Base-by-base conservation (phyloP, 1,139 yeast species). In the Kodamaea derodonti region DNA sequence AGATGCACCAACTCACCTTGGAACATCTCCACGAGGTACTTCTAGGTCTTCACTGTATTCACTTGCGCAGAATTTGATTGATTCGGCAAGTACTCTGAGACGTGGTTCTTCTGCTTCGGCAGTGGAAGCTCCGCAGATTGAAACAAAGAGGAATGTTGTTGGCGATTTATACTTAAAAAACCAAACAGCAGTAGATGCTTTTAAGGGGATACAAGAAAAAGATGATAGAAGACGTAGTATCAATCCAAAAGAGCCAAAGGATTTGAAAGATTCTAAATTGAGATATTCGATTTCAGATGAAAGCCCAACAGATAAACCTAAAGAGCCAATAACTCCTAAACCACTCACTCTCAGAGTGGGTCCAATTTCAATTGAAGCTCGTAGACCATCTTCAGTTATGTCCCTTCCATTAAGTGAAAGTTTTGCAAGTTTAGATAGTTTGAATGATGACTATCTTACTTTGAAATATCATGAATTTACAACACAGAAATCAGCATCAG, bases 371-470 rank as follows among this genome's bases (percentile, higher is more conserved):
- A 65, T 57, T 12, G 43, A 48, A 4, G 45, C 41, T 14, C 42
- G 58, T 24, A 43, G 68, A 33, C 54, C 62, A 1, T 57, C 67
- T 1, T 65, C 72, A 2, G 67, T 65, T 3, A 62, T 69, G 48
- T 58, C 80, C 14, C 54, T 83, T 29, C 86, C 88, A 0, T 67
- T 80, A 14, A 80, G 78, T 43, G 85, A 83, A 33, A 80, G 88
- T 44, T 82, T 81, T 65, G 92, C 90, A 1, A 82, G 90, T 0
- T 62, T 84, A 51, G 88, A 83, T 51, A 80, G 88, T 50, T 70
- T 76, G 37, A 80, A 80, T 51, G 83, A 81, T 46, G 86, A 80
- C 34, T 69, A 64, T 38, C 54, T 69, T 34, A 46, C 54, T 16
- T 47, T 51, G 36, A 66, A 66, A 39, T 69, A 65, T 39, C 58